phyloP scores from a whole-genome alignment of 306 rosid genomes.

The Coriaria nepalensis region DNA sequence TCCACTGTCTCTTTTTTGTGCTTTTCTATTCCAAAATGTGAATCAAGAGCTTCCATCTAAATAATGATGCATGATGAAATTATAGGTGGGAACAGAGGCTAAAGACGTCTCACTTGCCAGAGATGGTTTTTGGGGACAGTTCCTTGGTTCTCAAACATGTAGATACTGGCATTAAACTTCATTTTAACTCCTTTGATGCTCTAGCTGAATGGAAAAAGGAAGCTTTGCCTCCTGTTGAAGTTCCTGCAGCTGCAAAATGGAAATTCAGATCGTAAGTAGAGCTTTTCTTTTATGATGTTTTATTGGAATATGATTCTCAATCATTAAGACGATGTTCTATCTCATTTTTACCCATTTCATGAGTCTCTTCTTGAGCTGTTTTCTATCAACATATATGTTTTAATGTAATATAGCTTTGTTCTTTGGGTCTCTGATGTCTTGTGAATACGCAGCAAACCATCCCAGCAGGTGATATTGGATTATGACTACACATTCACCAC shows the following conservation, averaged over 20 bases:
- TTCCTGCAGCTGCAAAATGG: constrained; percentile 97
- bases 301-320: not conserved
- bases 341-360: too few species aligned
- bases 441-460: constrained; percentile 70
- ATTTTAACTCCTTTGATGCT: constrained; percentile 91
- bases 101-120: constrained; percentile 73
- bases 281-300: not conserved
- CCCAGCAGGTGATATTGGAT: constrained; percentile 74
- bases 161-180: constrained; percentile 52
- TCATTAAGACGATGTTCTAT: too few species aligned
- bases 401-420: constrained; percentile 1
- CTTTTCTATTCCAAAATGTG: not conserved
- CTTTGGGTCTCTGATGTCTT: constrained; percentile 21
- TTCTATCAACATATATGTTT: not conserved
- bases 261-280: constrained; percentile 60
- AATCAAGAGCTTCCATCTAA: constrained; percentile 1
- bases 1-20: not conserved
- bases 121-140: constrained; percentile 93
- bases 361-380: too few species aligned
- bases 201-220: constrained; percentile 87
- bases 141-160: constrained; percentile 52
- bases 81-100: constrained; percentile 87
- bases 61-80: constrained; percentile 7
- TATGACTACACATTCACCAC: constrained; percentile 95
- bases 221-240: constrained; percentile 90